phyloP scores from a whole-genome alignment of 129 eudicot genomes.

The Pulicaria dysenterica region DNA sequence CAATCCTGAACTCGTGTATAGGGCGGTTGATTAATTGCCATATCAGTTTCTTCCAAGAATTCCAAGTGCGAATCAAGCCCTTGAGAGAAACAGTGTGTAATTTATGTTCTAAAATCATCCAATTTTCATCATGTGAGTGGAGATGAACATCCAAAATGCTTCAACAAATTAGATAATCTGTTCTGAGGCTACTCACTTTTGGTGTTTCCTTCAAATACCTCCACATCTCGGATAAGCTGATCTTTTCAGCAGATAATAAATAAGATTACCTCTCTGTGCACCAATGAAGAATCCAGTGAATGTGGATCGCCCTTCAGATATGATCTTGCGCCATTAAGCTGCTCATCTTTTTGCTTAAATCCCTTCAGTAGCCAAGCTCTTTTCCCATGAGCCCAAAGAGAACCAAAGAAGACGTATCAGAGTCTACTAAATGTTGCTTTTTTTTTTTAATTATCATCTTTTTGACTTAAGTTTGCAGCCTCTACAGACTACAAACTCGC shows the following conservation, averaged over 20 bases:
- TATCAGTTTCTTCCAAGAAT: constrained; percentile 36
- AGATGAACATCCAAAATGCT: constrained; percentile 55
- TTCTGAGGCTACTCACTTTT: constrained; percentile 25
- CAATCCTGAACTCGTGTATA: neutral
- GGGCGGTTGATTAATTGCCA: constrained; percentile 25
- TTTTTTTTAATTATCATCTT: constrained; percentile 15
- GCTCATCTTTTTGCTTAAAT: constrained; percentile 49
- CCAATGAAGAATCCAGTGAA: constrained; percentile 24
- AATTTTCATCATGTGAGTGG: no score
- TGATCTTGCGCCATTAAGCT: constrained; percentile 40
- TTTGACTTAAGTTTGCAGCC: constrained; percentile 46
- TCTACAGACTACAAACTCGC: constrained; percentile 46
- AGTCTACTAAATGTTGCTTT: constrained; percentile 17
- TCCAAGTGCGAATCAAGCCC: constrained; percentile 54
- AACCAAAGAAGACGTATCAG: constrained; percentile 34
- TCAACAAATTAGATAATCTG: constrained; percentile 37
- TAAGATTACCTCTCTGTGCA: constrained; percentile 43
- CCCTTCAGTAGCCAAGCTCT: constrained; percentile 66
- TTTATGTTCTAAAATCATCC: no score
- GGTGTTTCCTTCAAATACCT: constrained; percentile 24
- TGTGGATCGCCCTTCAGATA: constrained; percentile 26
- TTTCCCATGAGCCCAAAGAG: constrained; percentile 54
- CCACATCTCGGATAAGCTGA: constrained; percentile 39
- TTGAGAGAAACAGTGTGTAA: constrained; percentile 36
- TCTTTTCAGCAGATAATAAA: constrained; percentile 34